Evolutionary conservation across 768 basidiomycete genomes (phyloP).

Genomic region (Termitomyces titanicus): DNA sequence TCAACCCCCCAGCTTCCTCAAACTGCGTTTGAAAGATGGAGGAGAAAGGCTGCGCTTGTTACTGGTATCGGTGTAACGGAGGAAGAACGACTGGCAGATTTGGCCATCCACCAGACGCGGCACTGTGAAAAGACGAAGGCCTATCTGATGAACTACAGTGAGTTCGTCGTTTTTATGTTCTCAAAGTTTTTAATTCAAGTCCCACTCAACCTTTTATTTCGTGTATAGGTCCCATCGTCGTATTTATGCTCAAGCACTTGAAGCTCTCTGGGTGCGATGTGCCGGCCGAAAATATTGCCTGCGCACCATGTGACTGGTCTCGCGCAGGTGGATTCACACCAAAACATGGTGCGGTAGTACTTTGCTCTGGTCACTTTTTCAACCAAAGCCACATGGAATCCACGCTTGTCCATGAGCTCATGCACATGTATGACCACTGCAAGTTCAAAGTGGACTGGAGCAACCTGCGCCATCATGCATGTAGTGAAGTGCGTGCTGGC

Average conservation of each 20-base stretch:
- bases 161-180: slow-evolving; percentile 22
- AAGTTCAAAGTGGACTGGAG: slow-evolving; percentile 92
- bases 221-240: slow-evolving; percentile 70
- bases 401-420: slow-evolving; percentile 88
- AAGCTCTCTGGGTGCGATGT: slow-evolving; percentile 68
- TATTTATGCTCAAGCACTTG: slow-evolving; percentile 94
- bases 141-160: slow-evolving; percentile 68
- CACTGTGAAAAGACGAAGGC: slow-evolving; percentile 69
- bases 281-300: slow-evolving; percentile 70
- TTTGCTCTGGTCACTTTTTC: slow-evolving; percentile 84
- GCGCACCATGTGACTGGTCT: slow-evolving; percentile 73
- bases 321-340: slow-evolving; percentile 83
- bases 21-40: slow-evolving; percentile 47
- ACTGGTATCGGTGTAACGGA: slow-evolving; percentile 47
- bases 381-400: slow-evolving; percentile 88
- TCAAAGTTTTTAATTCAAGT: not conserved
- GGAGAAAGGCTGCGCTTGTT: slow-evolving; percentile 40
- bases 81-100: slow-evolving; percentile 40
- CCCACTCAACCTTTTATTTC: not conserved
- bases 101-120: slow-evolving; percentile 31
- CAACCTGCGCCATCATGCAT: slow-evolving; percentile 91
- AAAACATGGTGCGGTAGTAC: slow-evolving; percentile 70
- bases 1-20: slow-evolving; percentile 19
- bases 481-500: slow-evolving; percentile 76
- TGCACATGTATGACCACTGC: slow-evolving; percentile 95